Base-by-base conservation (phyloP, 2,329 filamentous ascomycete genomes). In the Fusarium subglutinans region DNA sequence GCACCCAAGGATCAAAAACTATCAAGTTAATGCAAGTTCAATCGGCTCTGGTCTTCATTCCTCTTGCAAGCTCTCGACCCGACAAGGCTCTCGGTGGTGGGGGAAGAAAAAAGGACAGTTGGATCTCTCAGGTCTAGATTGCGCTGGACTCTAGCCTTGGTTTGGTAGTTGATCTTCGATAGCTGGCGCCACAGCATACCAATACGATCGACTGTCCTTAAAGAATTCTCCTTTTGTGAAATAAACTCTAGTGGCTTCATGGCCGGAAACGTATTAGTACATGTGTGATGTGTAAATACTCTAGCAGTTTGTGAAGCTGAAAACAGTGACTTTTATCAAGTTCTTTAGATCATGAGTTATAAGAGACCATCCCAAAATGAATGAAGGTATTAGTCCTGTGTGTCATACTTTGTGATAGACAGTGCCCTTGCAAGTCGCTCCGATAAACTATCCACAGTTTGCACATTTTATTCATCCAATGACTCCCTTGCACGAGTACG, bases 361-460 rank as follows among this genome's bases (percentile, higher is more conserved):
- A n/a, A 10, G 2, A 17, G 2, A 17, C 24, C 35, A 40, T 28
- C 48, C 48, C 9, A 26, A 11, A 20, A 17, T n/a, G 5, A 38
- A 28, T 28, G 2, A 17, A 4, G 13, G 4, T 40, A 2, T 28
- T 13, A n/a, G 24, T 28, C 8, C 35, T 13, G 9, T 7, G 7
- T 40, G 0, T 2, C 4, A 17, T 40, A 17, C 35, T 41, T 24
- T 10, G 33, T 35, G 1, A 17, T 26, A 22, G 2, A 11, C 2
- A 17, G 24, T 38, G 10, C 2, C 8, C 24, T 7, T 17, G 9
- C 2, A 37, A 37, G 8, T 17, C 24, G 20, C 24, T 18, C 35
- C 18, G 8, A 22, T 38, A 4, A 6, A 1, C 3, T 13, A 10
- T 40, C 7, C 18, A 5, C 6, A 7, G 1, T 13, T 6, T 10